Evolutionary conservation across 78 protist genomes (phyloP), one percentile per base, ranked within the genome.

Genomic region (Anaeramoeba flamelloides): DNA sequence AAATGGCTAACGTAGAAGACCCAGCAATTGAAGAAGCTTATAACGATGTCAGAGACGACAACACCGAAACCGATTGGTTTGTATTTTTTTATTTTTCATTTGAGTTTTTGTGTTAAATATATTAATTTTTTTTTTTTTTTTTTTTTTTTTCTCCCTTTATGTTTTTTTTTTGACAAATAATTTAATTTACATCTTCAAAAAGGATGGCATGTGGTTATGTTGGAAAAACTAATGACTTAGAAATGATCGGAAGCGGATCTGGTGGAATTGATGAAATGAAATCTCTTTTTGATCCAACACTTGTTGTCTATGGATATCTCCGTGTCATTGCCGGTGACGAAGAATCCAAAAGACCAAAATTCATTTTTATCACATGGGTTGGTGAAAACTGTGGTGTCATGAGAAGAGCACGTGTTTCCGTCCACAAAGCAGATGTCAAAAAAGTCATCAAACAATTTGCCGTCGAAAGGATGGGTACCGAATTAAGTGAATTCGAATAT

Each of bases 321-420:
- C 85, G 85, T 22, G 40, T 82, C 77, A 2, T 34, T 41, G 40
- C 34, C 64, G 85, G 85, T 3, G 85, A 82, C 38, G 75, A 36
- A 1, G 80, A 82, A 39, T 76, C 80, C 74, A 1, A 39, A 64
- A 80, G 85, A 36, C 22, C 38, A 36, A 82, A 82, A 81, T 82
- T 82, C 41, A 76, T 82, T 12, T 1, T 37, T 76, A 33, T 82
- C 36, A 75, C 81, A 12, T 82, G 2, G 41, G 74, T 36, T n/a
- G 85, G 85, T n/a, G 81, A 82, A 30, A 2, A 38, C 39, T 80
- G 41, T 38, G 40, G 77, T 76, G 80, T 36, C 53, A 76, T 76
- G 79, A 31, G 2, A 30, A 26, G 38, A 3, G 85, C 65, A 1
- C 77, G 78, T 1, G 78, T 82, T 53, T 2, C 41, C 32, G 38